Evolutionary conservation across 768 basidiomycete genomes (phyloP), one percentile per base, ranked within the genome.

Genomic region (Termitomyces sp.): DNA sequence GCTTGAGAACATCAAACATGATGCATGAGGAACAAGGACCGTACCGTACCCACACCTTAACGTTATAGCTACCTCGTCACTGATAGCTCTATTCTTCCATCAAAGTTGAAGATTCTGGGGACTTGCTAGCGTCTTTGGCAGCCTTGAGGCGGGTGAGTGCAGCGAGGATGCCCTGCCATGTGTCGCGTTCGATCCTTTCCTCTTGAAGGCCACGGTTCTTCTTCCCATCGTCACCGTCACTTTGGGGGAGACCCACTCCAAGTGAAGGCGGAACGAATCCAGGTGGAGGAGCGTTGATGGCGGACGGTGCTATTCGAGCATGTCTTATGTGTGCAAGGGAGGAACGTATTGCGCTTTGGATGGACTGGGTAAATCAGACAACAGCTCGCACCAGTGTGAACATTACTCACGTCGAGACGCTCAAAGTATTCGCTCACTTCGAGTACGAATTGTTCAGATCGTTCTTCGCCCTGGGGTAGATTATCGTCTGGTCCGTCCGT

Each of bases 401-500:
- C 7, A 16, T 57, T 46, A 74, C 78, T 63, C 67, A 92, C 91
- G 70, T 94, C 88, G 9, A 93, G 79, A 32, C 88, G 86, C 66
- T 92, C 88, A 68, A 92, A 94, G 73, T 92, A 93, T 69, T 92
- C 89, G 77, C 88, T 88, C 55, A 90, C 90, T 76, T 92, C 90
- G 45, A 89, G 79, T 44, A 92, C 91, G 65, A 94, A 92, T 68
- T 91, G 89, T 69, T 93, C 90, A 15, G 90, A 91, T 39, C 91
- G 81, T 73, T 94, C 91, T 62, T 88, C 91, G 44, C 90, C 91
- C 67, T 89, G 87, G 3, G 91, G 90, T 8, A 92, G 79, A 58
- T 75, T 79, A 56, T 89, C 88, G 7, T 84, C 84, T 3, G 86
- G 81, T 0, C 72, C 80, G 69, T 93, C 91, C 4, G 90, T 91